phyloP scores from a whole-genome alignment of 257 asterid genomes.

The Solanum sejunctum region DNA sequence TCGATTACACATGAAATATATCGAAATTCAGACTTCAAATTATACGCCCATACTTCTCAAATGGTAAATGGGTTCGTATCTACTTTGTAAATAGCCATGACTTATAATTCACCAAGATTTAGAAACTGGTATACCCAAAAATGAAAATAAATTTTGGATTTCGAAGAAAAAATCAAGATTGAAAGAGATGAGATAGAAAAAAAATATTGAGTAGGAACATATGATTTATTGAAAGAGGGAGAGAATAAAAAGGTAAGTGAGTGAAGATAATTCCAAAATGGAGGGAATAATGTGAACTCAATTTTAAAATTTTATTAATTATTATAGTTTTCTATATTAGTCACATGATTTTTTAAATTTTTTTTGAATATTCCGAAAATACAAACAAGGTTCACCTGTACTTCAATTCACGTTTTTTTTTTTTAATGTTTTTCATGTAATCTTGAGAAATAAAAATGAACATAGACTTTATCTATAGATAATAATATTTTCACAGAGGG shows the following conservation, averaged over 20 bases:
- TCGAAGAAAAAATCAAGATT: not conserved
- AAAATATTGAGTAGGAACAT: not conserved
- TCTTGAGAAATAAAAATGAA: too few species aligned
- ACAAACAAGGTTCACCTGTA: too few species aligned
- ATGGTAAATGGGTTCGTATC: not conserved
- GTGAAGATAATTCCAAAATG: not conserved
- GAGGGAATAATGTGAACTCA: not conserved
- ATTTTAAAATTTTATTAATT: too few species aligned
- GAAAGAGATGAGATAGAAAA: not conserved
- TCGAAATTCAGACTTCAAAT: not conserved
- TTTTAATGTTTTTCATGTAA: too few species aligned
- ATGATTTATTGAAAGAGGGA: not conserved
- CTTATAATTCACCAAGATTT: not conserved
- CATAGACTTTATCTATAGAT: too few species aligned
- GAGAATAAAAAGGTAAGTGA: not conserved
- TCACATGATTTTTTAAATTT: not conserved
- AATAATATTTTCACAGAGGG: too few species aligned
- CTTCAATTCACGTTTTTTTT: too few species aligned
- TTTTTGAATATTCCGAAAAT: too few species aligned
- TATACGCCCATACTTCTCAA: not conserved
- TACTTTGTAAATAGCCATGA: not conserved
- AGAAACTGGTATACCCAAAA: not conserved
- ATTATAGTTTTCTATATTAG: not conserved
- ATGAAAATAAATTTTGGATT: not conserved
- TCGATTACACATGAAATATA: not conserved